Base-by-base conservation (phyloP, 1,139 yeast genomes). In the Blastobotrys serpentis region DNA sequence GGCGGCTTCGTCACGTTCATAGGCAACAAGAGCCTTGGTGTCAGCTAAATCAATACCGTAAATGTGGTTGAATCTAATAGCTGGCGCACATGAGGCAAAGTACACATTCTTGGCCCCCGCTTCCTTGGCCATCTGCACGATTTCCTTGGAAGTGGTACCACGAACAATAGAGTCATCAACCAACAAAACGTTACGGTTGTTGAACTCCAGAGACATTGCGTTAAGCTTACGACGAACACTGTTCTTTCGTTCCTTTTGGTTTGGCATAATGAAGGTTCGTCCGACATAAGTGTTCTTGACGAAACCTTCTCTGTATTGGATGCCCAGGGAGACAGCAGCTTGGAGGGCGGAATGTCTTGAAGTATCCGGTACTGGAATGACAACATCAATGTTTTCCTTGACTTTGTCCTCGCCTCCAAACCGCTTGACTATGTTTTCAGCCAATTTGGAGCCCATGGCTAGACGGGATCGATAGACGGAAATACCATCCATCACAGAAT, bases 11-110 rank as follows among this genome's bases (percentile, higher is more conserved):
- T 80, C 72, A 61, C 86, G 79, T 59, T 84, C 75, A 68, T 79
- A 92, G 7, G 97, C 98, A 45, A 92, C 97, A 46, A 92, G 76
- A 7, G 96, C 97, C 70, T 82, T 86, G 49, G 95, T 87, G 63
- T 92, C 98, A 26, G 98, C 98, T 56, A 92, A 77, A 71, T 92
- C 98, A 59, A 92, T 92, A 66, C 98, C 98, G 66, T 94, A 94
- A 53, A 92, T 88, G 67, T 92, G 98, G 71, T 92, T 92, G 70
- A 76, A 82, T 68, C 98, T 81, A 63, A 92, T 92, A 23, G 97
- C 95, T 30, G 98, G 98, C 21, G 98, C 96, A 65, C 98, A 94
- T 17, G 96, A 86, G 0, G 98, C 98, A 68, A 94, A 86, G 66
- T 81, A 92, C 14, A 92, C 98, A 58, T 82, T 83, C 53, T 79